Conservation (phyloP, 2,329 filamentous ascomycete genomes). For the Fusarium liriodendri region DNA sequence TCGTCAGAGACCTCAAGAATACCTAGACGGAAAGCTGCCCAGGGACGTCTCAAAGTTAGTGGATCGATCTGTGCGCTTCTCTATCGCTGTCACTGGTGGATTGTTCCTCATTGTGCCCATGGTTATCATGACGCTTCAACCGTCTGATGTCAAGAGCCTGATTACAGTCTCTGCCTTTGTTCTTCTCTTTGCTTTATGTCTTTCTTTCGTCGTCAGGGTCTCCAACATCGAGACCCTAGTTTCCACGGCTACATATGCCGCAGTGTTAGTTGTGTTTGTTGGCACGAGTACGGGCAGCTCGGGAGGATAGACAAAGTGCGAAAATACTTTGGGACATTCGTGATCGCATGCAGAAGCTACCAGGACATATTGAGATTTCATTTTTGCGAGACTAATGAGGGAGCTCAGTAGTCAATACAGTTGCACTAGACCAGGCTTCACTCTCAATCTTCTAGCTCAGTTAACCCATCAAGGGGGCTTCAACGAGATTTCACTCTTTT, state of each 20-base stretch:
- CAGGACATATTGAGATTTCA: too few relatives aligned
- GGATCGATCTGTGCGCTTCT: neutral
- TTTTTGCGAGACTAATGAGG: too few relatives aligned
- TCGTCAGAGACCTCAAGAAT: neutral
- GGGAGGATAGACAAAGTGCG: neutral
- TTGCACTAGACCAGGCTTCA: too few relatives aligned
- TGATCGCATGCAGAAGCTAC: too few relatives aligned
- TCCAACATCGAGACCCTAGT: neutral
- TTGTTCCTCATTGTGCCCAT: neutral
- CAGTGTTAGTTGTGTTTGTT: neutral
- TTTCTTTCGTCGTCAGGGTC: neutral
- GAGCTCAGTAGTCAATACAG: too few relatives aligned
- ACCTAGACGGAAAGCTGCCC: fast-evolving
- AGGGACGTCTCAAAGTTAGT: neutral
- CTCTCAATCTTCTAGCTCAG: too few relatives aligned
- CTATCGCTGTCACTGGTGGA: neutral
- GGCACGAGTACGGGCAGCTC: neutral
- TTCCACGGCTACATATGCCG: neutral
- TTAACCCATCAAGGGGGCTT: too few relatives aligned
- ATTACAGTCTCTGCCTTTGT: neutral
- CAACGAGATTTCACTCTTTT: too few relatives aligned
- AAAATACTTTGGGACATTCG: too few relatives aligned
- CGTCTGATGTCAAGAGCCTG: neutral
- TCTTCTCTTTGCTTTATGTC: fast-evolving
- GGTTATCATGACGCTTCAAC: neutral